Evolutionary conservation across 2,329 filamentous ascomycete species (phyloP).

Genomic region (Botrytis deweyae): DNA sequence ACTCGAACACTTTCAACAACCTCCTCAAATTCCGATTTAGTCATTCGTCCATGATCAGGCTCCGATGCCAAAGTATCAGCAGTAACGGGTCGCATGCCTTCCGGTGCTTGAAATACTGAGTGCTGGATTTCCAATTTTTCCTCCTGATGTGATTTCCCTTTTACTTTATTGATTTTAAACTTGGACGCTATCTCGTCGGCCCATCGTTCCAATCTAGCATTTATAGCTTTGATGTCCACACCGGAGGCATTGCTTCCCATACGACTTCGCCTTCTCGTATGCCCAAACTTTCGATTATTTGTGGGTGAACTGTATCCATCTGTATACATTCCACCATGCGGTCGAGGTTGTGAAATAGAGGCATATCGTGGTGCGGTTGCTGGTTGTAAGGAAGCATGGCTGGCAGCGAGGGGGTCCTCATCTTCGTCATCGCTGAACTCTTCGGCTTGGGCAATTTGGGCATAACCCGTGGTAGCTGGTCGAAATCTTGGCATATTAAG

Average conservation of each 20-base stretch:
- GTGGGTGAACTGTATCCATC: slow-evolving; percentile 42
- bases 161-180: slow-evolving; percentile 83
- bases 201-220: slow-evolving; percentile 91
- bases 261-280: slow-evolving; percentile 46
- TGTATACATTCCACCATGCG: slow-evolving; percentile 59
- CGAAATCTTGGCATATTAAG: slow-evolving; percentile 36
- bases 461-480: slow-evolving; percentile 78
- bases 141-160: slow-evolving; percentile 72
- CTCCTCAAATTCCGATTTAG: slow-evolving; percentile 78
- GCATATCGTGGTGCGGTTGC: slow-evolving; percentile 62
- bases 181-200: slow-evolving; percentile 96
- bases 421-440: slow-evolving; percentile 63
- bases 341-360: slow-evolving; percentile 59
- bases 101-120: slow-evolving; percentile 91
- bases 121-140: slow-evolving; percentile 94
- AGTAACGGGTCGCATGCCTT: slow-evolving; percentile 78
- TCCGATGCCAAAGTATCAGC: slow-evolving; percentile 67
- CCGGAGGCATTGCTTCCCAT: slow-evolving; percentile 74
- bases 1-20: slow-evolving; percentile 86
- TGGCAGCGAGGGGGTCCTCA: slow-evolving; percentile 58
- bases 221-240: slow-evolving; percentile 97
- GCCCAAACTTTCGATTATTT: slow-evolving; percentile 45
- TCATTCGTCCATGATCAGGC: slow-evolving; percentile 64
- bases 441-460: slow-evolving; percentile 79
- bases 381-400: slow-evolving; percentile 54